These are phyloP conservation scores for Peniophora sp. DNA, from an alignment of 1,284 basidiomycete genomes.

Conservation along the genomic window DNA sequence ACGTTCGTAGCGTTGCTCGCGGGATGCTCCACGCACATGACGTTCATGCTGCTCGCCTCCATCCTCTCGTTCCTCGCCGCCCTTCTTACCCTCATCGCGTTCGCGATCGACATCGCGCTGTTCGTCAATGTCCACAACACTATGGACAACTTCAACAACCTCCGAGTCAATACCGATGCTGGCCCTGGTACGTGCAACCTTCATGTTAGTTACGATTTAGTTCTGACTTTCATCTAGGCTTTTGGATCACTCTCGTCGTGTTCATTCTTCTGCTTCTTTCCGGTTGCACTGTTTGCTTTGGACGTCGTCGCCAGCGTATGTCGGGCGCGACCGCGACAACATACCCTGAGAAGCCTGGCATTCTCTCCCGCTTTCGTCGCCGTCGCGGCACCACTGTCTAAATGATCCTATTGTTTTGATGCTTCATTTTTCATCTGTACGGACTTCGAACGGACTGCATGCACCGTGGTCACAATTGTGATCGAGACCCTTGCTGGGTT, in stretches of 20 bases:
- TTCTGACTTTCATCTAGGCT: conserved; percentile 33
- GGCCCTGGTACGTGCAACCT: conserved; percentile 41
- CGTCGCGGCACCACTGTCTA: not conserved
- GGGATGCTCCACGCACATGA: conserved; percentile 55
- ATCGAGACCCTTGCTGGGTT: too few relatives aligned
- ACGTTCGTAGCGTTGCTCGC: conserved; percentile 56
- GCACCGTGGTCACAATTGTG: too few relatives aligned
- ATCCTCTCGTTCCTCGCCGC: conserved; percentile 61
- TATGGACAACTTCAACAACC: conserved; percentile 37
- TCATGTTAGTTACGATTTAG: conserved; percentile 1
- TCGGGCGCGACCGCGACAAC: conserved; percentile 23
- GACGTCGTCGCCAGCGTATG: conserved; percentile 46
- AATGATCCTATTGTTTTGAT: not conserved
- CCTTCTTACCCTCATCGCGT: conserved; percentile 56
- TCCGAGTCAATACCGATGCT: conserved; percentile 38
- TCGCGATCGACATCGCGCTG: conserved; percentile 69
- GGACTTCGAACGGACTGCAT: not conserved
- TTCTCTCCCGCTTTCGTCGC: conserved; percentile 5
- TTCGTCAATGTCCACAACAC: conserved; percentile 52
- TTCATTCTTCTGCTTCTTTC: conserved; percentile 56
- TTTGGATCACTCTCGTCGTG: conserved; percentile 69
- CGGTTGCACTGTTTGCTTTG: conserved; percentile 63
- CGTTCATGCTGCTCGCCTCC: conserved; percentile 50
- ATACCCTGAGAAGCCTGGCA: conserved; percentile 5
- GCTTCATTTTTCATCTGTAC: not conserved